Evolutionary conservation across 139 green algal genomes (phyloP).

Genomic region (Monoraphidium neglectum): DNA sequence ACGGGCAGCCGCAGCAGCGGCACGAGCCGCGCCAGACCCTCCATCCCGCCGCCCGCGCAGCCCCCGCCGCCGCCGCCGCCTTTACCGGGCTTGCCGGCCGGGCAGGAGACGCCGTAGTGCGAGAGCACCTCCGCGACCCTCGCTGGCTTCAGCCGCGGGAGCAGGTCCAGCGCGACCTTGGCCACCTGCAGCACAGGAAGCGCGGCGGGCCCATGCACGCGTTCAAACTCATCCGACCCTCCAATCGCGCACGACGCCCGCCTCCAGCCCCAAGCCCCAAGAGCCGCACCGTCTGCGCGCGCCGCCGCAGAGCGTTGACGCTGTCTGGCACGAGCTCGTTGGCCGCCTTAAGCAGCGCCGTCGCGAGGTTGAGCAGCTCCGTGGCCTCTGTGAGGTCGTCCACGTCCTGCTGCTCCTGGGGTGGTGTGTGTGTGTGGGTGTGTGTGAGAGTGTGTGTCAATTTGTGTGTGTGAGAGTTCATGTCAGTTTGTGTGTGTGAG

Average conservation of each 20-base stretch:
- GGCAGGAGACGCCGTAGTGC: constrained; percentile 18
- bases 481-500: too few species aligned
- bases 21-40: background rate
- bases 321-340: constrained; percentile 49
- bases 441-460: too few species aligned
- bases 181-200: background rate
- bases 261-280: too few species aligned
- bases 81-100: background rate
- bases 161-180: constrained; percentile 7
- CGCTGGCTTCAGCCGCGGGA: constrained; percentile 18
- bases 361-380: constrained; percentile 30
- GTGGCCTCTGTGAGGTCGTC: constrained; percentile 32
- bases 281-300: background rate
- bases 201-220: too few species aligned
- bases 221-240: too few species aligned
- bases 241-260: too few species aligned
- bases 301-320: constrained; percentile 11
- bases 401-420: constrained; percentile 27
- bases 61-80: too few species aligned
- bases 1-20: constrained; percentile 34
- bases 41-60: too few species aligned
- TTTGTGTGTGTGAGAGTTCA: too few species aligned
- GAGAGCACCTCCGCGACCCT: constrained; percentile 15
- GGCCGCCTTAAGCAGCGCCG: constrained; percentile 26
- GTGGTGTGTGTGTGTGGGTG: background rate